Percentiles rank a stretch among this genome's conserved stretches.
Evolutionary conservation across 2,329 filamentous ascomycete genomes (phyloP).

Genomic region (Fusarium subglutinans): DNA sequence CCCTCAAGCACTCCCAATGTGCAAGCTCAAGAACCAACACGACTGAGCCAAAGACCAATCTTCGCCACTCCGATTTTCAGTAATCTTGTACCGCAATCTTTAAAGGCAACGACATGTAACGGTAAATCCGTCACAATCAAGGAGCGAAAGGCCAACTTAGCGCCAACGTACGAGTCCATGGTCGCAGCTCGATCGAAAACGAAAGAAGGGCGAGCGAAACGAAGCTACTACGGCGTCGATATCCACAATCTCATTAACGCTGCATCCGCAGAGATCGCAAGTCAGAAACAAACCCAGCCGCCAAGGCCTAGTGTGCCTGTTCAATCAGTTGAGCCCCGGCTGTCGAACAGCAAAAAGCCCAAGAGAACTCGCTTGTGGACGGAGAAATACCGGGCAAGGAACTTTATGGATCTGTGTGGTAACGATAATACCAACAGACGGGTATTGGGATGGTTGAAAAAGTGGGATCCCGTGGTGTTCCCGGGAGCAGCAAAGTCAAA

Average conservation of each 20-base stretch:
- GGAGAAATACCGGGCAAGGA: conserved; percentile 93
- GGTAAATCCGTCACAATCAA: conserved; percentile 67
- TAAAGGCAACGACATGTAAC: conserved; percentile 62
- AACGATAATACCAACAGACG: conserved; percentile 93
- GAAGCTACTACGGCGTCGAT: conserved; percentile 90
- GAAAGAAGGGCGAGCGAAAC: conserved; percentile 73
- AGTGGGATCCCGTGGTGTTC: conserved; percentile 93
- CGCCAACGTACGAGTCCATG: conserved; percentile 70
- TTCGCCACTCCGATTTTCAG: conserved; percentile 44
- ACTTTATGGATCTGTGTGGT: conserved; percentile 92
- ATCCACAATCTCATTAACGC: conserved; percentile 85
- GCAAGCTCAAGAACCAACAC: conserved; percentile 19
- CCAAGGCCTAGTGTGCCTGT: conserved; percentile 48
- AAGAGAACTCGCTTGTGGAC: conserved; percentile 81
- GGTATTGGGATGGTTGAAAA: conserved; percentile 92
- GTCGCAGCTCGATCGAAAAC: conserved; percentile 73
- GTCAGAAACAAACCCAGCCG: conserved; percentile 42
- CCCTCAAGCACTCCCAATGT: not conserved
- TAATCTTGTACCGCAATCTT: conserved; percentile 43
- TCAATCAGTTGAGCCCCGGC: conserved; percentile 54
- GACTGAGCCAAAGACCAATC: conserved; percentile 36
- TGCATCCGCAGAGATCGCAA: conserved; percentile 68
- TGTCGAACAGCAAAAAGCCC: conserved; percentile 48
- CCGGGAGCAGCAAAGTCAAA: conserved; percentile 75
- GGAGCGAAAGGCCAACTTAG: conserved; percentile 58